These are phyloP conservation scores for Circinella minor DNA, from an alignment of 371 early-diverging fungal genomes.

Conservation along the genomic window DNA sequence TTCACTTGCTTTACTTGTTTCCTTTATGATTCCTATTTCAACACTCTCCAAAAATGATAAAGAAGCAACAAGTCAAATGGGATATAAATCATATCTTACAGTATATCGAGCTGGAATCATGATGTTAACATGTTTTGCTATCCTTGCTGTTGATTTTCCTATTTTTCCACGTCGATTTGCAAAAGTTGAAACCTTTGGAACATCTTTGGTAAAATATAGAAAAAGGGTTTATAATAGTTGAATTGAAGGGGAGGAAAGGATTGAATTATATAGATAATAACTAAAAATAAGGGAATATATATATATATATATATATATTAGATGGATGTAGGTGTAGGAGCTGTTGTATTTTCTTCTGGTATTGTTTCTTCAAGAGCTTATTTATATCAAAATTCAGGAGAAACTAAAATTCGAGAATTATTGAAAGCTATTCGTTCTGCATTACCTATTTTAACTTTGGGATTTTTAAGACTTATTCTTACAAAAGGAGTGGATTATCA, in stretches of 20 bases:
- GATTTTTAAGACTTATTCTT: slow-evolving; percentile 67
- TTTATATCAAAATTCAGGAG: slow-evolving; percentile 22
- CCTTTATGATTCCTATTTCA: slow-evolving; percentile 1
- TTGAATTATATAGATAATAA: no score
- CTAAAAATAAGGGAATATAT: no score
- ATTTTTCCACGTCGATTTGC: slow-evolving; percentile 91
- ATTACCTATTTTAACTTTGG: slow-evolving; percentile 77
- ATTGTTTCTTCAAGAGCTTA: slow-evolving; percentile 72
- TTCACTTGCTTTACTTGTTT: slow-evolving; percentile 3
- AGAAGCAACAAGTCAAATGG: slow-evolving; percentile 12
- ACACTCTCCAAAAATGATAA: slow-evolving; percentile 8
- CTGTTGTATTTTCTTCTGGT: slow-evolving; percentile 84
- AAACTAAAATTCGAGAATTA: slow-evolving; percentile 28
- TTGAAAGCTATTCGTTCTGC: slow-evolving; percentile 39
- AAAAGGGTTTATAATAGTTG: no score
- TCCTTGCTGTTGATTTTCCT: slow-evolving; percentile 96
- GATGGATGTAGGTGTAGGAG: slow-evolving; percentile 92
- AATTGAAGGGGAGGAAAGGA: no score
- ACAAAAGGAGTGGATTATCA: slow-evolving; percentile 89
- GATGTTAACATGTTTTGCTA: slow-evolving; percentile 81
- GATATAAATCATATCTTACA: slow-evolving; percentile 57
- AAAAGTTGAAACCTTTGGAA: slow-evolving; percentile 93
- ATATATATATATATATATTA: slow-evolving; percentile 19
- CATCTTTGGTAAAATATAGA: slow-evolving; percentile 70
- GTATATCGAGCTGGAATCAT: slow-evolving; percentile 80